Conservation (phyloP, 345 rosid genomes). For the Aurinia saxatilis region DNA sequence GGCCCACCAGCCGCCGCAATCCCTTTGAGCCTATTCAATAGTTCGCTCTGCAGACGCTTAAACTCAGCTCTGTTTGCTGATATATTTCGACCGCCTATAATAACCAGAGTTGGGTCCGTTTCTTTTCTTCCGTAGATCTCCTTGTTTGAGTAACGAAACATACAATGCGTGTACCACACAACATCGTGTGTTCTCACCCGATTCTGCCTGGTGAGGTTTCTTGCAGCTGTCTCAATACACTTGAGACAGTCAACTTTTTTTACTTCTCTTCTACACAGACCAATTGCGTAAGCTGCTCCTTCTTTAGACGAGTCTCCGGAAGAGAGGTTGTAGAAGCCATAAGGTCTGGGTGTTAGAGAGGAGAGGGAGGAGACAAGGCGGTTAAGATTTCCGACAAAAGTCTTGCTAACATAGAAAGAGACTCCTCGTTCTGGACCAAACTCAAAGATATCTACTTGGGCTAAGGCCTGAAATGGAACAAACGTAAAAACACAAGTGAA, state of each 20-base stretch:
- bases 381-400: slow-evolving; percentile 17
- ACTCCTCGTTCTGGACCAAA: slow-evolving; percentile 13
- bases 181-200: slow-evolving; percentile 35
- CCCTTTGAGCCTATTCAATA: no score
- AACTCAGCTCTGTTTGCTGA: slow-evolving; percentile 8
- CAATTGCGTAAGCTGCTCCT: no score
- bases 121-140: slow-evolving; percentile 22
- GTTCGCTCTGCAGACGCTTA: slow-evolving; percentile 6
- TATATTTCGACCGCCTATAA: background rate
- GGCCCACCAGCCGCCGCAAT: slow-evolving; percentile 29
- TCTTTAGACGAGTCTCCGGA: slow-evolving; percentile 7
- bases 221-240: no score
- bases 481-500: background rate
- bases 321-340: slow-evolving; percentile 30
- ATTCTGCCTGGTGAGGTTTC: no score
- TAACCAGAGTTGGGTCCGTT: background rate
- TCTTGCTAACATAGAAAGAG: slow-evolving; percentile 14
- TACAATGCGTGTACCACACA: slow-evolving; percentile 33
- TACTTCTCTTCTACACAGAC: no score
- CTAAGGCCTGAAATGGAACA: slow-evolving; percentile 9
- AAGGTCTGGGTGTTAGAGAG: slow-evolving; percentile 10
- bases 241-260: no score
- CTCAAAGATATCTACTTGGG: slow-evolving; percentile 10
- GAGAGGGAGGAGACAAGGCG: no score
- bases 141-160: no score